Percentiles rank a stretch among this genome's conserved stretches.
phyloP scores from a whole-genome alignment of 768 basidiomycete genomes.

The Termitomyces sp. region DNA sequence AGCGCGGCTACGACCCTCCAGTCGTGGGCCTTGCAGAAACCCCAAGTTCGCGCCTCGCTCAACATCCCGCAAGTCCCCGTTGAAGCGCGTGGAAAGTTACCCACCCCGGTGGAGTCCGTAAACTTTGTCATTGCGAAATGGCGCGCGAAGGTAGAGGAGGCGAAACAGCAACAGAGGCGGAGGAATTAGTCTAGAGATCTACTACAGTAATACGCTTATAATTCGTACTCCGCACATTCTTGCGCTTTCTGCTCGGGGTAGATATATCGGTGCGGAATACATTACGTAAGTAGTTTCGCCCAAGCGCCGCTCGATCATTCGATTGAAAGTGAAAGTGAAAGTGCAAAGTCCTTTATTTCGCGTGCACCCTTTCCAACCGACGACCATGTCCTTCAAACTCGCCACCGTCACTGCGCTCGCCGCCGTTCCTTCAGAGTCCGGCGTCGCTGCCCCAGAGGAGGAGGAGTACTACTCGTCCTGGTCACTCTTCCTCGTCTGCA shows the following conservation, averaged over 20 bases:
- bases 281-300: background rate
- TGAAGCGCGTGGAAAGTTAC: slow-evolving; percentile 26
- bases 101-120: slow-evolving; percentile 21
- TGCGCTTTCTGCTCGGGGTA: background rate
- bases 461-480: slow-evolving; percentile 92
- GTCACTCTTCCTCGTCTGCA: slow-evolving; percentile 91
- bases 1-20: slow-evolving; percentile 45
- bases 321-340: background rate
- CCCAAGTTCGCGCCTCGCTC: slow-evolving; percentile 35
- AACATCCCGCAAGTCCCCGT: slow-evolving; percentile 32
- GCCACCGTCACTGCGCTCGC: slow-evolving; percentile 31
- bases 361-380: background rate
- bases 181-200: slow-evolving; percentile 4
- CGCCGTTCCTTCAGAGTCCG: slow-evolving; percentile 24
- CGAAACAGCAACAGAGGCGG: slow-evolving; percentile 15
- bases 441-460: slow-evolving; percentile 52
- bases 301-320: background rate
- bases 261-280: background rate
- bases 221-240: background rate
- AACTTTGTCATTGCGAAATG: slow-evolving; percentile 19
- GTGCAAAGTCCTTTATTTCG: background rate
- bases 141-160: slow-evolving; percentile 20
- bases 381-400: slow-evolving; percentile 33
- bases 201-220: slow-evolving; percentile 5
- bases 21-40: slow-evolving; percentile 40